phyloP scores from a whole-genome alignment of 148 eudicot genomes.

The Vaccinium myrtillus region DNA sequence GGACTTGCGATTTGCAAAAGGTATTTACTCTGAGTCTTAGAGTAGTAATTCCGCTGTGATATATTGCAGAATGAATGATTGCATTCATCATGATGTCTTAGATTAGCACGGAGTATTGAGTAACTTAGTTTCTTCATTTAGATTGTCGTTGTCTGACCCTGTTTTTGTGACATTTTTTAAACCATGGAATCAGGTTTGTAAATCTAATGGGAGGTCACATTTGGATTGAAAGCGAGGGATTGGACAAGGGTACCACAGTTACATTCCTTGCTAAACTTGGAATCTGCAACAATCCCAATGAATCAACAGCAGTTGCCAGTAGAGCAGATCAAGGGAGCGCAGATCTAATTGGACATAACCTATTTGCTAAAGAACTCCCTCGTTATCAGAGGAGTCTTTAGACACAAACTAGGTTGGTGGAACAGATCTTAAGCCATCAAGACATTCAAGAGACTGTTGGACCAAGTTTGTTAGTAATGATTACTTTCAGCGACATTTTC shows the following conservation, averaged over 20 bases:
- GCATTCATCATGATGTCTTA: neutral
- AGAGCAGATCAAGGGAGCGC: conserved; percentile 33
- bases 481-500: neutral
- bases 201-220: conserved; percentile 74
- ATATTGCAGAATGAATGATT: neutral
- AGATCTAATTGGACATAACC: conserved; percentile 27
- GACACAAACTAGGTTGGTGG: neutral
- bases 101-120: neutral
- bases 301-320: conserved; percentile 22
- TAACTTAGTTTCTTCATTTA: neutral
- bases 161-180: neutral
- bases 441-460: neutral
- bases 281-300: conserved; percentile 32
- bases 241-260: conserved; percentile 57
- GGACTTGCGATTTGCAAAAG: conserved; percentile 91
- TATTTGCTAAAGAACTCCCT: conserved; percentile 18
- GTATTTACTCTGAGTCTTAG: conserved; percentile 29
- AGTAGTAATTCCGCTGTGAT: neutral
- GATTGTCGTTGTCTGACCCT: neutral
- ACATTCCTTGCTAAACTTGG: conserved; percentile 54
- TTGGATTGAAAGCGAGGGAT: conserved; percentile 78
- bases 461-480: neutral
- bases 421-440: neutral
- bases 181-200: conserved; percentile 47
- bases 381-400: conserved; percentile 33